Percentiles rank a stretch among this genome's conserved stretches.
These are phyloP conservation scores for Xylogone sp. DNA, from an alignment of 2,329 filamentous ascomycete genomes.

Conservation along the genomic window DNA sequence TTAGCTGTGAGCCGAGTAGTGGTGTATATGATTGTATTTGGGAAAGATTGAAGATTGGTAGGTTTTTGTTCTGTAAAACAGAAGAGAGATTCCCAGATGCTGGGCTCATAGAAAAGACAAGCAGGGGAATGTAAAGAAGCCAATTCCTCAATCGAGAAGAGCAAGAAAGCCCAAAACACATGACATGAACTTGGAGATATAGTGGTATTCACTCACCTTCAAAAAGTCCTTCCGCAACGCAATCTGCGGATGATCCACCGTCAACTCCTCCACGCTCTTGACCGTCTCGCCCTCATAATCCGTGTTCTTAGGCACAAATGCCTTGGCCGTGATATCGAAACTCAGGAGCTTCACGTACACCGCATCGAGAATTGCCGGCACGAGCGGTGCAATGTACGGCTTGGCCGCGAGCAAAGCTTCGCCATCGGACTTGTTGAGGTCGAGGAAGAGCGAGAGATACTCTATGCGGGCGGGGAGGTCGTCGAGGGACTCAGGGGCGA, in stretches of 20 bases:
- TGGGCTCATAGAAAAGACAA: too few species aligned
- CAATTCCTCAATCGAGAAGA: too few species aligned
- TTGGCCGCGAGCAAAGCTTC: slow-evolving; percentile 24
- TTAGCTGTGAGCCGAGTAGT: slow-evolving; percentile 17
- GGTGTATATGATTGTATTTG: neutral
- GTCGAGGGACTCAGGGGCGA: slow-evolving; percentile 19
- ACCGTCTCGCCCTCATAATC: slow-evolving; percentile 56
- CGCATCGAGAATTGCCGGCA: slow-evolving; percentile 78
- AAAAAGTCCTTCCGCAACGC: slow-evolving; percentile 74
- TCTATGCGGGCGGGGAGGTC: slow-evolving; percentile 20
- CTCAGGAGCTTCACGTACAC: slow-evolving; percentile 78
- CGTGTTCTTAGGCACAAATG: slow-evolving; percentile 60
- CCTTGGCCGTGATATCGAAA: slow-evolving; percentile 76
- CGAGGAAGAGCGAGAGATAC: slow-evolving; percentile 22
- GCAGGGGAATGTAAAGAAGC: too few species aligned
- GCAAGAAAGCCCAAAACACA: too few species aligned
- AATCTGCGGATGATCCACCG: slow-evolving; percentile 67
- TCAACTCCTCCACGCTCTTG: slow-evolving; percentile 53
- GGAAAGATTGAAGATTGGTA: too few species aligned
- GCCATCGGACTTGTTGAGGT: slow-evolving; percentile 18
- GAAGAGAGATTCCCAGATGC: too few species aligned
- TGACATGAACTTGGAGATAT: neutral
- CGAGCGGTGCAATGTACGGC: slow-evolving; percentile 46
- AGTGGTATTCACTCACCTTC: slow-evolving; percentile 19
- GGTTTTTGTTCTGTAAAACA: too few species aligned